Base-by-base conservation (phyloP, 2,329 filamentous ascomycete genomes). In the Venturia oleaginea region DNA sequence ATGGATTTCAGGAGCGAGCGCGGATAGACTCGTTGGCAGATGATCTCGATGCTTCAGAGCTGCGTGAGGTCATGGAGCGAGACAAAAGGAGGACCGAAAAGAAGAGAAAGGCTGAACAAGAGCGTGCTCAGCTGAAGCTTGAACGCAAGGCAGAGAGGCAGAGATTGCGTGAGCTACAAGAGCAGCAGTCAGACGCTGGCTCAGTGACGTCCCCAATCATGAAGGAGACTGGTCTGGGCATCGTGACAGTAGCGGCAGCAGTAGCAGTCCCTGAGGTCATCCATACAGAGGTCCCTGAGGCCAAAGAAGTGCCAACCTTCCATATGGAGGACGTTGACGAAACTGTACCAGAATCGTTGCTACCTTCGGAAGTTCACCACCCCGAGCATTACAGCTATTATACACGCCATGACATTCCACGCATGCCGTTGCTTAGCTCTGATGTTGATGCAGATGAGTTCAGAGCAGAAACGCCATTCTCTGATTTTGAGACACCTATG, bases 21-120 rank as follows among this genome's bases (percentile, higher is more conserved):
- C 80, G 80, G 40, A 83, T 89, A 57, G 84, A 87, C 65, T 83
- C 84, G 55, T 74, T 97, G 55, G 94, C 92, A 27, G 90, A 97
- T 72, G 88, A 90, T 66, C 81, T 99, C 64, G 91, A 91, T 75
- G 89, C 94, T 3, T 85, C 88, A 62, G 92, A 91, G 69, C 75
- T 99, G 46, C 84, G 93, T 65, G 90, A 96, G 72, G 80, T 97
- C 37, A 88, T 99, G 84, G 94, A 99, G 70, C 82, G 94, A 66
- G 94, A 99, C 71, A 83, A 87, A 68, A 85, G 92, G 70, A 84
- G 94, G 65, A 86, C 84, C 68, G 90, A 96, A 68, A 86, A 86
- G 72, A 92, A 90, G 76, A 84, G 83, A 63, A 80, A 83, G 65
- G 81, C 82, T 43, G 88, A 93, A 27, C 84, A 86, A 67, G 86